Evolutionary conservation across 257 asterid genomes (phyloP).

Genomic region (Dorcoceras hygrometricum): DNA sequence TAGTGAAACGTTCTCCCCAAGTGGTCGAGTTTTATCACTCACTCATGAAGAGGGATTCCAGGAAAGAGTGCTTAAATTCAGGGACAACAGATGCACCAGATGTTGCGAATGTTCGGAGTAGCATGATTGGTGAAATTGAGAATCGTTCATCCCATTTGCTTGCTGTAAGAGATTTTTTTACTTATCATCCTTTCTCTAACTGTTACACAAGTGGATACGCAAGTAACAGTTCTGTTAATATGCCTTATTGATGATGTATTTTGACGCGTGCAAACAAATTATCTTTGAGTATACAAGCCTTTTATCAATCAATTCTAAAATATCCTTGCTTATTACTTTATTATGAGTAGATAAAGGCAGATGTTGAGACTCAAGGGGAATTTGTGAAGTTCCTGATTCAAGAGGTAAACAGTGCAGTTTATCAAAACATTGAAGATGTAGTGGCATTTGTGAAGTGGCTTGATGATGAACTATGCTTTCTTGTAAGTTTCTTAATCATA

Average conservation of each 20-base stretch:
- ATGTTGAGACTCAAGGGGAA: slow-evolving; percentile 93
- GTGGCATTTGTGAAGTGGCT: slow-evolving; percentile 91
- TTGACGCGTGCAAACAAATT: background rate
- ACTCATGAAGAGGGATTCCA: slow-evolving; percentile 86
- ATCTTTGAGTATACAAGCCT: background rate
- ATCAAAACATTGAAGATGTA: slow-evolving; percentile 66
- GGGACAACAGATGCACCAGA: slow-evolving; percentile 59
- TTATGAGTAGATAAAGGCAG: slow-evolving; percentile 66
- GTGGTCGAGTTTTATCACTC: slow-evolving; percentile 91
- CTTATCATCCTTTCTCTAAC: slow-evolving; percentile 10
- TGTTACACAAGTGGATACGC: background rate
- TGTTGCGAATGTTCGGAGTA: slow-evolving; percentile 77
- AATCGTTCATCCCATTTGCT: slow-evolving; percentile 83
- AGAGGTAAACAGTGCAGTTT: slow-evolving; percentile 72
- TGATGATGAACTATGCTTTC: slow-evolving; percentile 91
- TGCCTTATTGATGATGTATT: slow-evolving; percentile 2
- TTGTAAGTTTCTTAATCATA: slow-evolving; percentile 43
- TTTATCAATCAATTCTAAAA: background rate
- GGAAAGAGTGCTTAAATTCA: slow-evolving; percentile 70
- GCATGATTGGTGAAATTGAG: slow-evolving; percentile 92
- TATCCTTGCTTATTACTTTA: background rate
- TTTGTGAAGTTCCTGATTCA: slow-evolving; percentile 72
- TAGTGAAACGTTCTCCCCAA: slow-evolving; percentile 83
- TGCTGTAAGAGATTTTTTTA: slow-evolving; percentile 52
- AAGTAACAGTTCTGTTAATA: background rate